Conservation (phyloP, 1,284 basidiomycete species). For the Apiotrichum mycotoxinovorans region DNA sequence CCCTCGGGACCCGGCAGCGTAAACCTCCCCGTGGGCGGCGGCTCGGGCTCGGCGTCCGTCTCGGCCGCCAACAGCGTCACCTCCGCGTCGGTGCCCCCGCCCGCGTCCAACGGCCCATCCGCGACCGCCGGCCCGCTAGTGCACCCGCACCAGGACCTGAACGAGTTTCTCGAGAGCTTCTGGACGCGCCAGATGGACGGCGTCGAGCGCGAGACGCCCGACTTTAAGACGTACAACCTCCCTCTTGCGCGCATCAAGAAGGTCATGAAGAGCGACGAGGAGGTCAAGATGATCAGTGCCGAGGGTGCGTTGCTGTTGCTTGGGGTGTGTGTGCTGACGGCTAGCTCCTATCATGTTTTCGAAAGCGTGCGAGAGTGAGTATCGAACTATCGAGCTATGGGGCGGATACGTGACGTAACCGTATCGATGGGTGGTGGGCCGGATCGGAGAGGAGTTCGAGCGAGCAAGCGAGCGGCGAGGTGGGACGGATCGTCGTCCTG, state of each 20-base stretch:
- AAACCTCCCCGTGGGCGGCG: background rate
- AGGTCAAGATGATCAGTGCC: conserved; percentile 96
- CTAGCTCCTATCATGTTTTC: conserved; percentile 87
- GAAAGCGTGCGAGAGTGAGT: conserved; percentile 91
- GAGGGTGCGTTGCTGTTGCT: conserved; percentile 60
- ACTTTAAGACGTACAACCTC: conserved; percentile 44
- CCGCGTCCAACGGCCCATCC: background rate
- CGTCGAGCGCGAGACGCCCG: conserved; percentile 44
- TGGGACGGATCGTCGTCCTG: too few relatives aligned
- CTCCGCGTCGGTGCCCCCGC: background rate
- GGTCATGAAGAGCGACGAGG: conserved; percentile 96
- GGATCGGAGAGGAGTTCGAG: too few relatives aligned
- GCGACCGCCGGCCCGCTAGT: conserved; percentile 31
- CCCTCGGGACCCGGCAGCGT: background rate
- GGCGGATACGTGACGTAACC: background rate
- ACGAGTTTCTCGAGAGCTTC: conserved; percentile 46
- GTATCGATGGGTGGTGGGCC: background rate
- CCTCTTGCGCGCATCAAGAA: conserved; percentile 85
- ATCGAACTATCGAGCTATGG: background rate
- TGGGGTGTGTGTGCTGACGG: background rate
- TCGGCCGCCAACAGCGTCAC: background rate
- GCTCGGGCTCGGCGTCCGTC: background rate
- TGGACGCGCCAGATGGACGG: conserved; percentile 49
- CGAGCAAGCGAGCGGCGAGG: too few relatives aligned
- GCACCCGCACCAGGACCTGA: conserved; percentile 43